Evolutionary conservation across 371 early-diverging fungal species (phyloP), one percentile per base, ranked within the genome.

Genomic region (Capillidium heterosporum): DNA sequence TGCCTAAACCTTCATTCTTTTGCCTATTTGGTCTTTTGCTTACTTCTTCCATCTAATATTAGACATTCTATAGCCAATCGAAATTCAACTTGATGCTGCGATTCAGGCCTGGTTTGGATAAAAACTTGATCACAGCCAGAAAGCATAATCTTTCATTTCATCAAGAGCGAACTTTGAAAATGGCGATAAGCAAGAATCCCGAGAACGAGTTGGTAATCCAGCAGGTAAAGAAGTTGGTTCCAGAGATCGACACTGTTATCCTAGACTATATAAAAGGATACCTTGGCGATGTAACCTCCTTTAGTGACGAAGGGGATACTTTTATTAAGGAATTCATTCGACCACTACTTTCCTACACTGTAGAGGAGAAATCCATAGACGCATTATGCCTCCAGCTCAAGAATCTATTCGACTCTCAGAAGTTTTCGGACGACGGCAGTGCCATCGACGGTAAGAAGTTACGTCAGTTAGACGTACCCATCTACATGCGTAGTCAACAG

Each of bases 191-290:
- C n/a, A n/a, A n/a, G n/a, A n/a, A n/a, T n/a, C n/a, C n/a, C n/a
- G 56, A 42, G 43, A 64, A 65, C 50, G 57, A 42, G 31, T 65
- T 69, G 56, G 60, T 67, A 53, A 59, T 66, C 26, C 61, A 69
- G 52, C 68, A 78, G 63, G 74, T 82, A 46, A 72, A 76, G 62
- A 69, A 70, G 61, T 69, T 80, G 26, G 73, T 84, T 29, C 85
- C 86, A 13, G 81, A 72, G 47, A 72, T 82, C 5, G 87, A 87
- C 67, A 80, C 80, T 32, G 74, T 85, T 21, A 79, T 89, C 62
- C 61, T 84, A 48, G 84, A 86, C 32, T 89, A 87, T 63, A 72
- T 89, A 54, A 72, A 79, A 44, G 89, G 89, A 13, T 91, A 87
- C 65, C 74, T 95, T 13, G 76, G 79, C 40, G 94, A 89, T 48